Percentiles rank a stretch among this genome's conserved stretches.
Evolutionary conservation across 2,329 filamentous ascomycete species (phyloP).

Genomic region (Phialophora macrospora): DNA sequence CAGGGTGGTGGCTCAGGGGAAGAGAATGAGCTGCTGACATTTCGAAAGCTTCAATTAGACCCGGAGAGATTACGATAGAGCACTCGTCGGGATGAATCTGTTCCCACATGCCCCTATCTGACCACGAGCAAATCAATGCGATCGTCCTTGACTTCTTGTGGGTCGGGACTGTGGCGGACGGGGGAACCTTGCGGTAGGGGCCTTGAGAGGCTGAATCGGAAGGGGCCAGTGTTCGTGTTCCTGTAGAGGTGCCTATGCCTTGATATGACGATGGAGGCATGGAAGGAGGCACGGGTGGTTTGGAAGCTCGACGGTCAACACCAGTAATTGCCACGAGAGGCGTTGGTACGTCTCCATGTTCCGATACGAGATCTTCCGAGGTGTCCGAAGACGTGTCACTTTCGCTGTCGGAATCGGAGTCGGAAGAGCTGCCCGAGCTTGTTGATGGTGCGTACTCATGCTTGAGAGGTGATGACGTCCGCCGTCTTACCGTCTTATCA

Average conservation of each 20-base stretch:
- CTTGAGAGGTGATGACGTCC: constrained; percentile 90
- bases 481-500: constrained; percentile 58
- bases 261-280: constrained; percentile 40
- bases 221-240: constrained; percentile 69
- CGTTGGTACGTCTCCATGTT: constrained; percentile 57
- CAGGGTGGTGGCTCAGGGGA: constrained; percentile 26
- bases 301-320: constrained; percentile 50
- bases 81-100: constrained; percentile 66
- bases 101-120: constrained; percentile 67
- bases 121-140: constrained; percentile 67
- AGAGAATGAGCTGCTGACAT: constrained; percentile 54
- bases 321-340: constrained; percentile 42
- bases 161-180: constrained; percentile 44
- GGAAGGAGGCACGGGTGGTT: constrained; percentile 42
- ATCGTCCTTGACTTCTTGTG: constrained; percentile 60
- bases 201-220: constrained; percentile 83
- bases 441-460: constrained; percentile 94
- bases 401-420: constrained; percentile 60
- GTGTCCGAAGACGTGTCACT: constrained; percentile 54
- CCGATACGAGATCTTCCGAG: constrained; percentile 57
- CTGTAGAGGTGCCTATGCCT: constrained; percentile 46
- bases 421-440: constrained; percentile 64
- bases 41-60: constrained; percentile 68
- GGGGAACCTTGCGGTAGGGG: constrained; percentile 62
- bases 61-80: constrained; percentile 65